These are phyloP conservation scores for Coemansia furcata DNA, from an alignment of 192 early-diverging fungal species.

Conservation along the genomic window DNA sequence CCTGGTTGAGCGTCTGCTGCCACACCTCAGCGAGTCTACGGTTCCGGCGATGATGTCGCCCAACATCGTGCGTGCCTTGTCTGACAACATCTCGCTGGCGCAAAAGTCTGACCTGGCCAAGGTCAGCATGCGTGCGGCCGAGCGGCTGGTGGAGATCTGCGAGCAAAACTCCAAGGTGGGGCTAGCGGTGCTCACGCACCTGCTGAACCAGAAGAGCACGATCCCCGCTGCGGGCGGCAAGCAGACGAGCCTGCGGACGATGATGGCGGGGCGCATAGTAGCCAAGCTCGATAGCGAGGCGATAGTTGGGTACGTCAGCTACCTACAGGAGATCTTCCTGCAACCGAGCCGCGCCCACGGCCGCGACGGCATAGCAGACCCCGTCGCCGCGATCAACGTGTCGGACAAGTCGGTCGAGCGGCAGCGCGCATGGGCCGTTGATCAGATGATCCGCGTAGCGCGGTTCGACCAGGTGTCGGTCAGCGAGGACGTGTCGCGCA, in stretches of 20 bases:
- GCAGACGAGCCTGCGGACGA: conserved; percentile 62
- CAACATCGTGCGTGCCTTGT: conserved; percentile 82
- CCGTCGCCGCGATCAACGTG: conserved; percentile 26
- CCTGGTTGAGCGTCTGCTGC: conserved; percentile 62
- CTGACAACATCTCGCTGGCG: conserved; percentile 78
- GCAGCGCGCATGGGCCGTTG: conserved; percentile 74
- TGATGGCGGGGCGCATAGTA: conserved; percentile 78
- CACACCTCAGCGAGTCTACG: conserved; percentile 36
- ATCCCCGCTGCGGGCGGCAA: conserved; percentile 61
- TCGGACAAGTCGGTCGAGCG: conserved; percentile 42
- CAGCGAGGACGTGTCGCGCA: conserved; percentile 67
- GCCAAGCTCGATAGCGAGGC: conserved; percentile 66
- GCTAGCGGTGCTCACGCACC: conserved; percentile 74
- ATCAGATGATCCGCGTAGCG: conserved; percentile 78
- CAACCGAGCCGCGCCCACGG: conserved; percentile 35
- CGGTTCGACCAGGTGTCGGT: conserved; percentile 72
- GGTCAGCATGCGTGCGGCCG: conserved; percentile 57
- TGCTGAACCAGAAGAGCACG: conserved; percentile 71
- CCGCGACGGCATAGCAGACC: conserved; percentile 33
- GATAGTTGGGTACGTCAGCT: conserved; percentile 68
- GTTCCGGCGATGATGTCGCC: conserved; percentile 57
- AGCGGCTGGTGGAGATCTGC: conserved; percentile 53
- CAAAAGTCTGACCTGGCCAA: conserved; percentile 74
- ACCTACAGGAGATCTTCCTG: conserved; percentile 70
- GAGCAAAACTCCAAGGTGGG: conserved; percentile 67